Percentiles rank a stretch among this genome's conserved stretches.
These are phyloP conservation scores for Paramecium sexaurelia DNA, from an alignment of 73 alveolate species.

Conservation along the genomic window DNA sequence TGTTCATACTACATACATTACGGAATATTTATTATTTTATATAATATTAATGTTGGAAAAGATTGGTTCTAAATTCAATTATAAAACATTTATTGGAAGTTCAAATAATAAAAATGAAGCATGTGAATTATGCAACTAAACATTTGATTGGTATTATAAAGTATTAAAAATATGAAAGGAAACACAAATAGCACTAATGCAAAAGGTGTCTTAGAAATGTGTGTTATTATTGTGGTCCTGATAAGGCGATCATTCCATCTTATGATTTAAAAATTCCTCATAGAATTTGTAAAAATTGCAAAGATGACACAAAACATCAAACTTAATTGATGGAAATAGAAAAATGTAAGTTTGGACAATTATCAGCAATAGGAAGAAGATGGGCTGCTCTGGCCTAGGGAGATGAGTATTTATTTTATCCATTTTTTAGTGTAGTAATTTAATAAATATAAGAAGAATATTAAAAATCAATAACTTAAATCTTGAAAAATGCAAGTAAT, in stretches of 20 bases:
- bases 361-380: slow-evolving; percentile 41
- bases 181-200: slow-evolving; percentile 27
- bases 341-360: background rate
- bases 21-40: background rate
- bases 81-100: background rate
- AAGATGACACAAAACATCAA: background rate
- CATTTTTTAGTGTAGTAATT: background rate
- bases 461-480: background rate
- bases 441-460: background rate
- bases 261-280: slow-evolving; percentile 28
- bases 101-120: background rate
- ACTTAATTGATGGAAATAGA: background rate
- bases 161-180: background rate
- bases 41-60: background rate
- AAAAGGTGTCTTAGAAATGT: background rate
- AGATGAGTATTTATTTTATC: background rate
- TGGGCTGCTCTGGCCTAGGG: background rate
- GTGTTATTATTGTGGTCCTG: slow-evolving; percentile 25
- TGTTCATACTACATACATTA: background rate
- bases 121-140: slow-evolving; percentile 24
- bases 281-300: slow-evolving; percentile 43
- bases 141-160: background rate
- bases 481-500: background rate
- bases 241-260: background rate
- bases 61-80: background rate